Base-by-base conservation (phyloP, 371 early-diverging fungal species). In the Mortierella sp. region DNA sequence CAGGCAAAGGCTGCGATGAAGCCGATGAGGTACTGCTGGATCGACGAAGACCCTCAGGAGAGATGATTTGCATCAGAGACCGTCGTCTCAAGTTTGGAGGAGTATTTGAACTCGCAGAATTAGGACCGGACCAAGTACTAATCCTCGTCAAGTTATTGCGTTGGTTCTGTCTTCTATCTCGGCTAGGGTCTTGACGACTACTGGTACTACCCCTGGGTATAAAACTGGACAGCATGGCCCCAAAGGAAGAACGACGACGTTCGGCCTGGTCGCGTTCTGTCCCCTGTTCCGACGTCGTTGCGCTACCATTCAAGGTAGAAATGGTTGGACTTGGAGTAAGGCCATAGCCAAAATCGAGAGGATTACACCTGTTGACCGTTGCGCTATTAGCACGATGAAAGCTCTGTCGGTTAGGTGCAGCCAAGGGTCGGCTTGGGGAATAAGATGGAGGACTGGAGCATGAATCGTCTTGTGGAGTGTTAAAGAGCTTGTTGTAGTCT, bases 401-500 rank as follows among this genome's bases (percentile, higher is more conserved):
- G 37, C 37, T 37, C 3, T 3, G 37, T 37, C 37, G 37, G 37
- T 37, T 37, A 9, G 37, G 37, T 37, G 37, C 37, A 37, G 37
- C 37, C 37, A 37, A 37, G 37, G 37, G 37, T 5, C 37, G 53
- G 21, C 53, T 53, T 53, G 53, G 53, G 26, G 21, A 3, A 53
- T 2, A 53, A 12, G 53, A 9, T 23, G 53, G 9, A 53, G 26
- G 23, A 9, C 53, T 53, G 53, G n/a, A 14, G 14, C 26, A 53
- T 16, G 53, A 48, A 37, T 25, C 55, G 16, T 55, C 55, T 9
- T 43, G 48, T 0, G 51, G 53, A 16, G 62, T 57, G 62, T 68
- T 62, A 57, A 62, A 62, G 50, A 68, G 56, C 48, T 56, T 68
- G 43, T 68, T 68, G 69, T 68, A 68, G 51, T 62, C 59, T 14